Conservation (phyloP, 2,329 filamentous ascomycete genomes). For the Lachnellula subtilissima region DNA sequence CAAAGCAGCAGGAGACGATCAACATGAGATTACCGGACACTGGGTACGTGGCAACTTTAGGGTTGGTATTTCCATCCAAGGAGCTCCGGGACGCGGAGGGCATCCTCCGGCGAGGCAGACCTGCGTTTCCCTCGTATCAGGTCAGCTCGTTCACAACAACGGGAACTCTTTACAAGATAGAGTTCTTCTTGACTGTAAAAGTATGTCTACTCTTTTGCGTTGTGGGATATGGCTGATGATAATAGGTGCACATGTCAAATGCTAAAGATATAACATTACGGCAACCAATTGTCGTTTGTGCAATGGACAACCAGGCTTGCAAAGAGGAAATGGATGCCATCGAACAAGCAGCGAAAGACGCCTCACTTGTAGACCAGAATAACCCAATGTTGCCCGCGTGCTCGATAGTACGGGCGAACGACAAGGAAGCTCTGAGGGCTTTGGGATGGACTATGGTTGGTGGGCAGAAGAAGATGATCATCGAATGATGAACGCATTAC, state of each 20-base stretch:
- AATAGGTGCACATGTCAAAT: slow-evolving; percentile 78
- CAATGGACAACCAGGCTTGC: slow-evolving; percentile 89
- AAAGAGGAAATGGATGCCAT: slow-evolving; percentile 99
- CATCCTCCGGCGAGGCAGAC: slow-evolving; percentile 76
- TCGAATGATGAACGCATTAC: slow-evolving; percentile 44
- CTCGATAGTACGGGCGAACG: slow-evolving; percentile 73
- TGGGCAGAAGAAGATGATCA: slow-evolving; percentile 60
- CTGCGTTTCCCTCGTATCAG: slow-evolving; percentile 83
- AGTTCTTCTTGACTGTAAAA: slow-evolving; percentile 94
- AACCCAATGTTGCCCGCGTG: slow-evolving; percentile 89
- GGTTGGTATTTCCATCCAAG: slow-evolving; percentile 83
- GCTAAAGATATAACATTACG: slow-evolving; percentile 84
- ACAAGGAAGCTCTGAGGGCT: slow-evolving; percentile 60
- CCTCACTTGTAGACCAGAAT: slow-evolving; percentile 78
- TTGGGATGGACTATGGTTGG: slow-evolving; percentile 59
- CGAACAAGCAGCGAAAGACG: slow-evolving; percentile 90
- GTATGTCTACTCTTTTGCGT: slow-evolving; percentile 44
- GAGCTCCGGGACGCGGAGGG: slow-evolving; percentile 84
- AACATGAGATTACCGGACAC: slow-evolving; percentile 82
- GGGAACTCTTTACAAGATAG: slow-evolving; percentile 93
- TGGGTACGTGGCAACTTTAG: slow-evolving; percentile 89
- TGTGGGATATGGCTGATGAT: slow-evolving; percentile 10
- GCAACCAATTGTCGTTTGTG: slow-evolving; percentile 93
- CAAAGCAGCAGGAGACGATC: slow-evolving; percentile 76
- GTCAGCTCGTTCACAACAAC: slow-evolving; percentile 90